These are phyloP conservation scores for Nakazawaea laoshanensis DNA, from an alignment of 805 yeast species.

Conservation along the genomic window DNA sequence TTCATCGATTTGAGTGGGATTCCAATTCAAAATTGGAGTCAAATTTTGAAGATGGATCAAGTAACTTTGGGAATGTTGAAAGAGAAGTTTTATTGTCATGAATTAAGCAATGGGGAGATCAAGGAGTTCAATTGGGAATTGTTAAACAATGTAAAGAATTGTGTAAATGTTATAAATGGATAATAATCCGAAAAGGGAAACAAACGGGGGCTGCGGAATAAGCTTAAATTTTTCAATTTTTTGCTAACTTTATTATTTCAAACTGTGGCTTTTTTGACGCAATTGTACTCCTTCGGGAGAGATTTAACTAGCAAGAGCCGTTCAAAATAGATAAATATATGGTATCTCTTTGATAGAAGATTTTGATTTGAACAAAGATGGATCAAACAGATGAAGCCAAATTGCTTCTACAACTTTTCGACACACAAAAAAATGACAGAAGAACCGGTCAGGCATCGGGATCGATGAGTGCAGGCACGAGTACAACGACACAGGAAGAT, in stretches of 20 bases:
- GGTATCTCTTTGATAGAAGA: too few relatives aligned
- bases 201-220: too few relatives aligned
- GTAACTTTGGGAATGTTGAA: background rate
- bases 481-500: conserved; percentile 33
- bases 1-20: conserved; percentile 2
- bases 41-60: conserved; percentile 1
- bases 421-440: conserved; percentile 4
- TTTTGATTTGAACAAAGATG: conserved; percentile 4
- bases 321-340: too few relatives aligned
- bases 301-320: too few relatives aligned
- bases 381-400: conserved; percentile 8
- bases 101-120: background rate
- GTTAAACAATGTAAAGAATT: background rate
- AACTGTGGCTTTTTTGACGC: too few relatives aligned
- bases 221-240: too few relatives aligned
- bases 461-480: background rate
- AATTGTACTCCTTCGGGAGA: too few relatives aligned
- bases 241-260: too few relatives aligned
- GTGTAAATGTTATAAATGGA: background rate
- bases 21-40: background rate
- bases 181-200: too few relatives aligned
- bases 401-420: conserved; percentile 7
- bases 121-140: conserved; percentile 2
- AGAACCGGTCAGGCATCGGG: background rate
- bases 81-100: background rate